These are phyloP conservation scores for Acaromyces ingoldii DNA, from an alignment of 1,284 basidiomycete species.

Conservation along the genomic window DNA sequence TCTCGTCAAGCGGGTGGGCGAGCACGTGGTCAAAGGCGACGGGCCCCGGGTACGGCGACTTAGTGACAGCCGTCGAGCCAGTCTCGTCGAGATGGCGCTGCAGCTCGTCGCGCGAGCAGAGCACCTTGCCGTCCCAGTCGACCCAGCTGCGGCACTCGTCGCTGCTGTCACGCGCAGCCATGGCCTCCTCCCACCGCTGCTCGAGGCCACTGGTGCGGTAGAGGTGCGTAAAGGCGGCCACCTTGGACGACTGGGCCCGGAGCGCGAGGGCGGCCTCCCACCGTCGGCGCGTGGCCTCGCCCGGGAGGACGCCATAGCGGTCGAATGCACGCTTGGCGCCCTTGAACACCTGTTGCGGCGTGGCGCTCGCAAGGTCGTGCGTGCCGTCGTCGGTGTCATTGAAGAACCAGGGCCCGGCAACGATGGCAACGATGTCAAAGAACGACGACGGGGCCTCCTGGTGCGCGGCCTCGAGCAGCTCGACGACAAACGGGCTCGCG, in stretches of 20 bases:
- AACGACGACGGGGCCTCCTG: constrained; percentile 25
- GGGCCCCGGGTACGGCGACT: too few relatives aligned
- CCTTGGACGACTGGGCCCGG: constrained; percentile 27
- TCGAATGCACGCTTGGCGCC: constrained; percentile 1
- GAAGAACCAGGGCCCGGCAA: constrained; percentile 14
- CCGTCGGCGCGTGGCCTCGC: constrained; percentile 11
- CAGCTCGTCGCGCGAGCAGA: constrained; percentile 29
- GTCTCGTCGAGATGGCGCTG: background rate
- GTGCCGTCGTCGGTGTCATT: background rate
- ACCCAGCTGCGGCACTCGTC: constrained; percentile 34
- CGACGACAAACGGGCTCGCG: constrained; percentile 68
- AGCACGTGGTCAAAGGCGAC: background rate
- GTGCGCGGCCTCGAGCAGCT: constrained; percentile 67
- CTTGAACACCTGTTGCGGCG: constrained; percentile 4
- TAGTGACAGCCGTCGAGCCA: too few relatives aligned
- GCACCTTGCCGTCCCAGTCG: constrained; percentile 17
- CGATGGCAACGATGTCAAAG: constrained; percentile 22
- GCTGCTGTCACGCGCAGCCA: background rate
- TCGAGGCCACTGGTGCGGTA: constrained; percentile 8
- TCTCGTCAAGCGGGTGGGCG: background rate
- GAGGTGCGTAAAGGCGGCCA: constrained; percentile 42
- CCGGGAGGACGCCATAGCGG: constrained; percentile 3
- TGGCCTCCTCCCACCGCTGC: background rate
- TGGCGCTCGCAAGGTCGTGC: background rate
- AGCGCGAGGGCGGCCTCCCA: constrained; percentile 36